Base-by-base conservation (phyloP, 257 asterid species). In the Leptodermis oblonga region DNA sequence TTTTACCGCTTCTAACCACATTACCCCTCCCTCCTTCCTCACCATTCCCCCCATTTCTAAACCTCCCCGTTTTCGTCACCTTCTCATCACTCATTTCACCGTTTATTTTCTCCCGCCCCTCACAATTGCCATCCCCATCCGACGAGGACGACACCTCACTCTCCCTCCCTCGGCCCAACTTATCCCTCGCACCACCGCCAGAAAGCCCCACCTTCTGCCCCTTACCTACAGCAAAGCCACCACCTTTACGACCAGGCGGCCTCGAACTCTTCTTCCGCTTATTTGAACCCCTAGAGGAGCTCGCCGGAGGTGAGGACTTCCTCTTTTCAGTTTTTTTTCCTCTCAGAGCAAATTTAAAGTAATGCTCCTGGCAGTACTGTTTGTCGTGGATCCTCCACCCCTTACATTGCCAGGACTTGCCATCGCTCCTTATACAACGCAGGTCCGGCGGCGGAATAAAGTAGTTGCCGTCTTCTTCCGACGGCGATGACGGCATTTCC, bases 371-470 rank as follows among this genome's bases (percentile, higher is more conserved):
- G 75, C 87, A 83, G 18, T 28, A 30, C 11, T 17, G 8, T 17
- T 52, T 46, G 18, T 20, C 81, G 31, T 71, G 65, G 68, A 76
- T 56, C 73, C 60, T 77, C 76, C 71, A 71, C 18, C 54, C 45
- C n/a, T 31, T 7, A 62, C 91, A 83, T 64, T 75, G 82, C 85
- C 86, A 71, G 3, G 34, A 0, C 54, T 41, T 61, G 7, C 84
- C 84, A 43, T 70, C 86, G 13, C 15, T 73, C 69, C 73, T 31
- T 8, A 0, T 12, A 77, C 82, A 79, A 12, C 86, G 84, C n/a
- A 75, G 77, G 1, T 56, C 67, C 1, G 52, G 54, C 76, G 82
- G 81, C 70, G 78, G 80, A 25, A 26, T 12, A 43, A 39, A 1
- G 28, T 23, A 6, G 15, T 54, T 9, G 0, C 14, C 4, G 22